These are phyloP conservation scores for Yarrowia alimentaria DNA, from an alignment of 805 yeast genomes.

Conservation along the genomic window DNA sequence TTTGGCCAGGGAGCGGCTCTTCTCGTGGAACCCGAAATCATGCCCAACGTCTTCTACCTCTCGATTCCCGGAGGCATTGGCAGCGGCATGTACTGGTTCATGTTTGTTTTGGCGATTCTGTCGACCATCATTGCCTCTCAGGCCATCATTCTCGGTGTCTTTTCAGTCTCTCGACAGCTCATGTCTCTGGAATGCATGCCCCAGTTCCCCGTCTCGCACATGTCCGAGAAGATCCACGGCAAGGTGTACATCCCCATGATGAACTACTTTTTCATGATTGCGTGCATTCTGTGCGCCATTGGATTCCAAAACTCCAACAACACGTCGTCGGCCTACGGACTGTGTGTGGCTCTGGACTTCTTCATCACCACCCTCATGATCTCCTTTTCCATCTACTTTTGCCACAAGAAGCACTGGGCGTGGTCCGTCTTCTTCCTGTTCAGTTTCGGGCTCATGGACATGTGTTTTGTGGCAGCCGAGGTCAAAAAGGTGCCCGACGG, in stretches of 20 bases:
- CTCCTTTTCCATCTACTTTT: conserved; percentile 48
- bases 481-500: conserved; percentile 55
- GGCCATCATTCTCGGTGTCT: conserved; percentile 57
- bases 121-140: conserved; percentile 61
- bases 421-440: conserved; percentile 42
- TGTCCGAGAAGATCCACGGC: conserved; percentile 47
- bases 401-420: conserved; percentile 43
- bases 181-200: conserved; percentile 58
- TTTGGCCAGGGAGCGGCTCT: conserved; percentile 55
- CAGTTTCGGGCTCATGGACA: conserved; percentile 50
- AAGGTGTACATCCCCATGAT: conserved; percentile 54
- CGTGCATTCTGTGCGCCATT: conserved; percentile 51
- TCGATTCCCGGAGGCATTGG: conserved; percentile 17
- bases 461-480: conserved; percentile 49
- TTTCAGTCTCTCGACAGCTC: conserved; percentile 52
- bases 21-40: conserved; percentile 4
- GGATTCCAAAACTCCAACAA: conserved; percentile 46
- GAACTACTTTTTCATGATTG: conserved; percentile 52
- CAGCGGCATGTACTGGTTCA: conserved; percentile 23
- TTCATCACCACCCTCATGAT: conserved; percentile 51
- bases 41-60: conserved; percentile 24
- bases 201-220: conserved; percentile 47
- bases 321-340: conserved; percentile 57
- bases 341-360: conserved; percentile 57
- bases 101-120: conserved; percentile 52